phyloP scores from a whole-genome alignment of 192 early-diverging fungal species.

The Linnemannia elongata region DNA sequence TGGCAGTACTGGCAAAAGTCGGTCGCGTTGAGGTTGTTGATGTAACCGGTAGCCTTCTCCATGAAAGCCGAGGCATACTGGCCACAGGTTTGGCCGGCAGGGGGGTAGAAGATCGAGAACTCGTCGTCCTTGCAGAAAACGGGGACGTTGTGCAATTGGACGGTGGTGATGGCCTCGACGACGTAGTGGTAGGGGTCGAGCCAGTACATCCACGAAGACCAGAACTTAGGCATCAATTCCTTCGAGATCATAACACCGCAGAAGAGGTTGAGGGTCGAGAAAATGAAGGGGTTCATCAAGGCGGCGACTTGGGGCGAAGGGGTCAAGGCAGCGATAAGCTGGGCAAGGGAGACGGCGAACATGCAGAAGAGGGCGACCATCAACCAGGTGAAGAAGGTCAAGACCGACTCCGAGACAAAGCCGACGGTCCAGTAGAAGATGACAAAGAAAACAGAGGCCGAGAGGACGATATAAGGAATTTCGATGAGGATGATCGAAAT shows the following conservation, averaged over 20 bases:
- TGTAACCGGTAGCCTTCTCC: conserved; percentile 68
- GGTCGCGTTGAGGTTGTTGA: conserved; percentile 66
- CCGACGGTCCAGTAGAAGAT: conserved; percentile 84
- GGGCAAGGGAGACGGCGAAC: conserved; percentile 79
- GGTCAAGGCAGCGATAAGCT: conserved; percentile 76
- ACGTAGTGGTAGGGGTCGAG: conserved; percentile 78
- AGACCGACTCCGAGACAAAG: conserved; percentile 62
- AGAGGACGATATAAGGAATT: conserved; percentile 76
- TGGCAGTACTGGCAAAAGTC: conserved; percentile 75
- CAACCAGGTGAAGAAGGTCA: conserved; percentile 76
- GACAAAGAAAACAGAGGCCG: conserved; percentile 74
- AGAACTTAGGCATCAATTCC: conserved; percentile 75
- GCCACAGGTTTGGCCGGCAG: conserved; percentile 71
- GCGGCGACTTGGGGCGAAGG: conserved; percentile 71
- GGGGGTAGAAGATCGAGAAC: conserved; percentile 67
- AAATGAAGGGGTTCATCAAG: conserved; percentile 78
- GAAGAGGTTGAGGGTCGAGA: conserved; percentile 78
- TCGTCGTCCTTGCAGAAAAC: conserved; percentile 66
- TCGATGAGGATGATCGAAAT: conserved; percentile 76
- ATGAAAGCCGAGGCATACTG: conserved; percentile 70
- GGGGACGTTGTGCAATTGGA: conserved; percentile 66
- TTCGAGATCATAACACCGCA: conserved; percentile 77
- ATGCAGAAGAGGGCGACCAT: conserved; percentile 70
- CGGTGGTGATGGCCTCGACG: conserved; percentile 71
- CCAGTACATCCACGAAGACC: conserved; percentile 80